These are phyloP conservation scores for Ceratobasidium papillatum DNA, from an alignment of 1,284 basidiomycete species.

Conservation along the genomic window DNA sequence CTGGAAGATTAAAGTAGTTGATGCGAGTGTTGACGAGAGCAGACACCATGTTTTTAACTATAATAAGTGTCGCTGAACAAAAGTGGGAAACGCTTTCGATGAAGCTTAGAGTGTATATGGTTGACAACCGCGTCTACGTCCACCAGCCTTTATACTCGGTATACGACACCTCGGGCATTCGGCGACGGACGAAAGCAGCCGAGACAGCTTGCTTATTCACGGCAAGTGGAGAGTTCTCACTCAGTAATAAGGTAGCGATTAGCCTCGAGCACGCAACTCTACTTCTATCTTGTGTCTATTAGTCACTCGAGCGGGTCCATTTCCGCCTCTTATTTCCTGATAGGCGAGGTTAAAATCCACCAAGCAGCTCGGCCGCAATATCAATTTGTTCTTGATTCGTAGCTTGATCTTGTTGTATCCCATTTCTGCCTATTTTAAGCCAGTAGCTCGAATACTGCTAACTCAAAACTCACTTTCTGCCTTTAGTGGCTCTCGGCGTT, in stretches of 20 bases:
- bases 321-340: no score
- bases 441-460: no score
- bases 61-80: no score
- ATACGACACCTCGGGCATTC: neutral
- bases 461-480: no score
- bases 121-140: neutral
- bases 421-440: no score
- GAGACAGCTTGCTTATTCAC: neutral
- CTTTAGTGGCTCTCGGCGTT: no score
- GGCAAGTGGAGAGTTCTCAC: neutral
- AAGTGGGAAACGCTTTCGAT: neutral
- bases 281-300: neutral
- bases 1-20: slow-evolving; percentile 44
- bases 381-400: no score
- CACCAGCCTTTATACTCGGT: neutral
- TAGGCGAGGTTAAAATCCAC: no score
- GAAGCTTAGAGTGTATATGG: no score
- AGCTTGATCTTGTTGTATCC: no score
- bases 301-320: neutral
- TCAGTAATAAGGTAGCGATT: neutral
- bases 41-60: slow-evolving; percentile 18
- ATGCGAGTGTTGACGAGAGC: slow-evolving; percentile 41
- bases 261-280: neutral
- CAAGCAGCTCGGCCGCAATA: no score
- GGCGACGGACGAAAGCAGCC: neutral